Evolutionary conservation across 2,329 filamentous ascomycete species (phyloP), one percentile per base, ranked within the genome.

Genomic region (Colletotrichum sp.): DNA sequence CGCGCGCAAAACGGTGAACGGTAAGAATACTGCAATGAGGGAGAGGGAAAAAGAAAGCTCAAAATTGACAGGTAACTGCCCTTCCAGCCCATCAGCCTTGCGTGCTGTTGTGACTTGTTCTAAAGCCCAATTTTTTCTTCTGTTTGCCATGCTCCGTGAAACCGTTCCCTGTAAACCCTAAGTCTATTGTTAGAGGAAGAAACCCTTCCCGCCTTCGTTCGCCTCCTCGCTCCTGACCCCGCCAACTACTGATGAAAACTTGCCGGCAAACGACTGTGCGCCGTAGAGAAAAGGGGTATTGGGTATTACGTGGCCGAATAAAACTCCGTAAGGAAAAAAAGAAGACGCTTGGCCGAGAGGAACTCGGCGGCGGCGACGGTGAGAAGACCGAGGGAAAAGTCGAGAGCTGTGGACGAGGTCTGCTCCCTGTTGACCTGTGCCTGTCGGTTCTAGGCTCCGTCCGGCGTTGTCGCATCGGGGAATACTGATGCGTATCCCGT

Each of bases 101-200:
- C 71, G 71, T 76, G 60, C 66, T 75, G 71, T 66, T 66, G 52
- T 55, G 34, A 68, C 64, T 48, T 68, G 32, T 66, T 76, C 74
- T 76, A 76, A 76, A 39, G 71, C 71, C 74, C 32, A 15, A 52
- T 52, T 75, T 76, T 74, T 44, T 66, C 57, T 74, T 72, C 63
- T 75, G 65, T 63, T 67, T 67, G 48, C 66, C 71, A 71, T 76
- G 57, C 63, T 71, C 74, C 74, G 39, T 74, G 61, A 69, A 55
- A 67, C 74, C 74, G 44, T 71, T 44, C 39, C 71, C 60, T 30
- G 28, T 60, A 59, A 68, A 36, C 48, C 74, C 66, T 55, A 66
- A 70, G 72, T 76, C 71, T 76, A 76, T 44, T 65, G 44, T 65
- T 65, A 60, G 70, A 74, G 44, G 64, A 65, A 69, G 64, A 69